Percentiles rank a stretch among this genome's conserved stretches.
Conservation (phyloP, 805 yeast species). For the Spathaspora hagerdaliae region DNA sequence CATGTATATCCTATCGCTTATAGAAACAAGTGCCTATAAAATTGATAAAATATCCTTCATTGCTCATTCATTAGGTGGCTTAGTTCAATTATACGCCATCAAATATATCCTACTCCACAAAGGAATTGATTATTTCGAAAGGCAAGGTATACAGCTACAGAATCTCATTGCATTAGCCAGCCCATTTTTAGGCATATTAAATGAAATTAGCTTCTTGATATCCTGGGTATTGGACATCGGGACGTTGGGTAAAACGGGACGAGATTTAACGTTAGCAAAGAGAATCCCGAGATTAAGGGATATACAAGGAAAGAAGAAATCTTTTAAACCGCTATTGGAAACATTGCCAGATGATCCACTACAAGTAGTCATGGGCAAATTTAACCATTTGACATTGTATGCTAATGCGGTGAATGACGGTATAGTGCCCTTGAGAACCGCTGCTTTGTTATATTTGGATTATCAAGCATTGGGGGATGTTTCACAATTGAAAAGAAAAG, state of each 20-base stretch:
- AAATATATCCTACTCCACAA: slow-evolving; percentile 28
- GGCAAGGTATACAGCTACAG: slow-evolving; percentile 22
- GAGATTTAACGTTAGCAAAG: slow-evolving; percentile 39
- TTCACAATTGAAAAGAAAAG: slow-evolving; percentile 19
- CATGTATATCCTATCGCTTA: slow-evolving; percentile 20
- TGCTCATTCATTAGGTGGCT: slow-evolving; percentile 44
- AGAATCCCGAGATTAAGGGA: slow-evolving; percentile 22
- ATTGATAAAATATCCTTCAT: slow-evolving; percentile 34
- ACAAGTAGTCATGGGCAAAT: slow-evolving; percentile 23
- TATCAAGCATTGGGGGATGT: slow-evolving; percentile 41
- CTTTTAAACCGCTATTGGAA: slow-evolving; percentile 33
- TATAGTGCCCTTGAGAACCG: slow-evolving; percentile 41
- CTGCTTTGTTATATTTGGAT: slow-evolving; percentile 39
- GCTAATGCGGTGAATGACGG: slow-evolving; percentile 46
- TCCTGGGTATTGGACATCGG: slow-evolving; percentile 42
- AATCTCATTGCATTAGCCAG: slow-evolving; percentile 39
- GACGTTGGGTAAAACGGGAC: slow-evolving; percentile 42
- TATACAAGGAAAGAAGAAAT: slow-evolving; percentile 8
- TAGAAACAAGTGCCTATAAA: slow-evolving; percentile 17
- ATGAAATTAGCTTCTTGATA: slow-evolving; percentile 36
- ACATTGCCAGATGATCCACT: slow-evolving; percentile 38
- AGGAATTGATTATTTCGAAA: slow-evolving; percentile 27
- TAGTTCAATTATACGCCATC: slow-evolving; percentile 39
- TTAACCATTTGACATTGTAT: slow-evolving; percentile 33
- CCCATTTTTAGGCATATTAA: slow-evolving; percentile 39